phyloP scores from a whole-genome alignment of 78 protist genomes.

The Planoprotostelium fungivorum region DNA sequence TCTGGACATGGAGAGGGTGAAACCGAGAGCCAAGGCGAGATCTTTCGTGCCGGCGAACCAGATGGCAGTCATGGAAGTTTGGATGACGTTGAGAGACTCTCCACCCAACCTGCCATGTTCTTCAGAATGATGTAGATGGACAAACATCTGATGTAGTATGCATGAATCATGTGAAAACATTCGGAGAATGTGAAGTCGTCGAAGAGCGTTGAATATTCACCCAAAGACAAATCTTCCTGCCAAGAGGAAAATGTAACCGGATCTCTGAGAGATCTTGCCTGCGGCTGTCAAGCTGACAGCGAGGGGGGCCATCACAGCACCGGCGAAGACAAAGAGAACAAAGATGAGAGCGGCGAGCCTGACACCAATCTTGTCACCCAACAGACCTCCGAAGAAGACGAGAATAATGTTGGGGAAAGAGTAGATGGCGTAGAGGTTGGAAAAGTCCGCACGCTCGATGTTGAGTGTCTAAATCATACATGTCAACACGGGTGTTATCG shows the following conservation, averaged over 20 bases:
- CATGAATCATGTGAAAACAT: too few relatives aligned
- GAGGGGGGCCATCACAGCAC: background rate
- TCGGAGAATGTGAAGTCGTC: background rate
- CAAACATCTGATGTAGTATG: too few relatives aligned
- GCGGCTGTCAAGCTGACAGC: background rate
- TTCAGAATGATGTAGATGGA: too few relatives aligned
- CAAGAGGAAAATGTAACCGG: background rate
- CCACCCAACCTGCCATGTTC: background rate
- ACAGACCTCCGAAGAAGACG: constrained; percentile 8
- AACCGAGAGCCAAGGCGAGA: background rate
- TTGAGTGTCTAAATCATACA: background rate
- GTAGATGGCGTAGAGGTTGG: background rate
- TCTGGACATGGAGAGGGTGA: constrained; percentile 4
- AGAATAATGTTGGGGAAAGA: background rate
- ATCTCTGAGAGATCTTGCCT: background rate
- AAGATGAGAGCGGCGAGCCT: constrained; percentile 4
- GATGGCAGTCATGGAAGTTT: background rate
- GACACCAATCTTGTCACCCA: constrained; percentile 6
- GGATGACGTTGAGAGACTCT: background rate
- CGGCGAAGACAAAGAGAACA: background rate
- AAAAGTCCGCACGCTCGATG: background rate
- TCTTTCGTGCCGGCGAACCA: background rate
- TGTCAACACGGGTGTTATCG: too few relatives aligned
- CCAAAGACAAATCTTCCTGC: background rate
- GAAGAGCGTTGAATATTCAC: background rate